Evolutionary conservation across 495 filamentous ascomycete species (phyloP).

Genomic region (Tuber melanosporum): DNA sequence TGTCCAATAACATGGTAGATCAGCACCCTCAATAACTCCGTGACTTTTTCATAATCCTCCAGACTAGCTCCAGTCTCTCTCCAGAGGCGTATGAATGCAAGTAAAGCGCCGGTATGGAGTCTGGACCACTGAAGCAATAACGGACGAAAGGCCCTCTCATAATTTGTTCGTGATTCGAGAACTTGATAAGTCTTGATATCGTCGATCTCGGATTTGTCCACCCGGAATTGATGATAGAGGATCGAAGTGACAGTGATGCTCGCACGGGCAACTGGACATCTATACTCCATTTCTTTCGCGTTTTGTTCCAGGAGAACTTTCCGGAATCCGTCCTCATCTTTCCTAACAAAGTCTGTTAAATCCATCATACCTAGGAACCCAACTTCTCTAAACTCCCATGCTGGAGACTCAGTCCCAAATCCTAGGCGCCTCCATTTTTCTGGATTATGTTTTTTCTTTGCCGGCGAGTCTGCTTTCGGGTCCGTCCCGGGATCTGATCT

Average conservation of each 20-base stretch:
- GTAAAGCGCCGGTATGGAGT: constrained; percentile 84
- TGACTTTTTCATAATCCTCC: constrained; percentile 86
- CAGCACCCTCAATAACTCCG: constrained; percentile 83
- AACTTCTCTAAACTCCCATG: constrained; percentile 71
- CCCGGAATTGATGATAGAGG: constrained; percentile 91
- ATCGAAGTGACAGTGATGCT: constrained; percentile 82
- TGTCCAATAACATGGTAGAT: constrained; percentile 85
- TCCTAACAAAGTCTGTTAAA: constrained; percentile 83
- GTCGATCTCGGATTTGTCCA: constrained; percentile 77
- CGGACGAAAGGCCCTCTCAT: constrained; percentile 83
- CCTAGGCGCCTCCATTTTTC: constrained; percentile 92
- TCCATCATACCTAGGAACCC: constrained; percentile 98
- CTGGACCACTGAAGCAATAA: constrained; percentile 88
- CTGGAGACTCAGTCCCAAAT: constrained; percentile 84
- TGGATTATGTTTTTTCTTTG: constrained; percentile 66
- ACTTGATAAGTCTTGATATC: constrained; percentile 70
- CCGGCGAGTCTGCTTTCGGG: constrained; percentile 38
- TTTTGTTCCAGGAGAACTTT: constrained; percentile 87
- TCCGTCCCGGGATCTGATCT: constrained; percentile 40
- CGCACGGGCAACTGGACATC: constrained; percentile 82
- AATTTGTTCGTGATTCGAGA: constrained; percentile 67
- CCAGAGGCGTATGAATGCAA: constrained; percentile 88
- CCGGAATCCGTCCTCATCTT: constrained; percentile 84
- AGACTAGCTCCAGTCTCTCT: constrained; percentile 73
- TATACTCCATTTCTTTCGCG: constrained; percentile 58